Base-by-base conservation (phyloP, 805 yeast genomes). In the Candida verbasci region DNA sequence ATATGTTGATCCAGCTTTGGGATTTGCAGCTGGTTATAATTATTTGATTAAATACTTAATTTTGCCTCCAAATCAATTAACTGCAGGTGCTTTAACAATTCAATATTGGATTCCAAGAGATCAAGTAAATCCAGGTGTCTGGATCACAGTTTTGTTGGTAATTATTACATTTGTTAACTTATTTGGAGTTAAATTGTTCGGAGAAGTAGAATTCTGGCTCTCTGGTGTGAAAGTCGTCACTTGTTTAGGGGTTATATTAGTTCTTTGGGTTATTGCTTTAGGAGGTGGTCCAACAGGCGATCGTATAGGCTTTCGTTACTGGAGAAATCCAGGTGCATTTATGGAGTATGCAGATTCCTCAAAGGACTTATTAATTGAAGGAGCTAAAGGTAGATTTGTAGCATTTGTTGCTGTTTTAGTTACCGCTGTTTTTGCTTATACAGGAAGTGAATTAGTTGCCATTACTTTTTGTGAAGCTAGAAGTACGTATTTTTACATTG, bases 241-340 rank as follows among this genome's bases (percentile, higher is more conserved):
- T 6, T 74, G 79, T 63, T 45, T 78, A 28, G 88, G 83, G n/a
- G 65, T 84, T 32, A 82, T 85, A 40, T 42, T 85, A 11, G 56
- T 82, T 35, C 63, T 82, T 36, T 70, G 82, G 45, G 61, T 80
- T 40, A 73, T 84, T 42, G 80, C 82, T 62, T 64, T 79, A 39
- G 95, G 95, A 41, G 95, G 93, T 37, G 85, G 80, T 20, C 89
- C 91, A 44, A 68, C 70, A 29, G 81, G 80, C 49, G 87, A 82
- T 48, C 71, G 91, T 57, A 59, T 75, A 23, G 91, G 89, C 1
- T 83, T 81, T 62, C 70, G 84, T 49, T 82, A 67, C 59, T 82
- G 86, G 86, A 56, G 68, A 29, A 52, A 75, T 42, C 87, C 88
- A 0, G 89, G 88, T 43, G 82, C 86, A 0, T 82, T 51, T 41